phyloP scores from a whole-genome alignment of 306 rosid genomes.

The Erythrophleum fordii region DNA sequence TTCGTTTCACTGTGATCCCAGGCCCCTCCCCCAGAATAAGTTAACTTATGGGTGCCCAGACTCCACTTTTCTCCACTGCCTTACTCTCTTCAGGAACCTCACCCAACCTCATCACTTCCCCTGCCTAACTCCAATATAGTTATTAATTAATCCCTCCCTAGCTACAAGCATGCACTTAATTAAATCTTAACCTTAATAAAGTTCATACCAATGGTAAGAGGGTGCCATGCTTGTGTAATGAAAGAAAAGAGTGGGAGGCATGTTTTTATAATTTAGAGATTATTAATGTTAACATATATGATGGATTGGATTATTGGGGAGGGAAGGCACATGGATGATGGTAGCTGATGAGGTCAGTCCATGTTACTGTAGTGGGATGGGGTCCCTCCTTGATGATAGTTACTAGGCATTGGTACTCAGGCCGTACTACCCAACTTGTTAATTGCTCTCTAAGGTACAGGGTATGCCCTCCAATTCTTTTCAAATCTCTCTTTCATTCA shows the following conservation, averaged over 20 bases:
- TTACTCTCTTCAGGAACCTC: slow-evolving; percentile 33
- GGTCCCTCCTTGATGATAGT: slow-evolving; percentile 39
- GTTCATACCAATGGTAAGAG: too few relatives aligned
- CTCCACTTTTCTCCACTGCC: slow-evolving; percentile 38
- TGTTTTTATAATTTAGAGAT: too few relatives aligned
- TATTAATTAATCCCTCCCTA: too few relatives aligned
- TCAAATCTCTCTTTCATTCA: neutral
- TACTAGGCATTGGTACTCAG: slow-evolving; percentile 33
- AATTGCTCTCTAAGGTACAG: too few relatives aligned
- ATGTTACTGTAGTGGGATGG: slow-evolving; percentile 37
- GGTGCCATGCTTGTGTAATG: too few relatives aligned
- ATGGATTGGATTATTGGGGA: neutral
- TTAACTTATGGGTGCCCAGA: slow-evolving; percentile 32
- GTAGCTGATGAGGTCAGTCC: slow-evolving; percentile 34
- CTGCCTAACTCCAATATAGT: too few relatives aligned
- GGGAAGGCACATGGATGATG: slow-evolving; percentile 47
- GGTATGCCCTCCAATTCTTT: neutral
- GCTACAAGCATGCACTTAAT: too few relatives aligned
- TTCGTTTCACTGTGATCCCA: slow-evolving; percentile 40
- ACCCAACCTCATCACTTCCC: slow-evolving; percentile 38
- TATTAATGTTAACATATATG: too few relatives aligned
- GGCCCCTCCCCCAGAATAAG: neutral
- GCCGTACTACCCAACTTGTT: slow-evolving; percentile 30
- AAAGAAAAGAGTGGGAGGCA: too few relatives aligned
- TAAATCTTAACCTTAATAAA: too few relatives aligned